Conservation (phyloP, 2,329 filamentous ascomycete genomes). For the Chaetomiaceae sp. region DNA sequence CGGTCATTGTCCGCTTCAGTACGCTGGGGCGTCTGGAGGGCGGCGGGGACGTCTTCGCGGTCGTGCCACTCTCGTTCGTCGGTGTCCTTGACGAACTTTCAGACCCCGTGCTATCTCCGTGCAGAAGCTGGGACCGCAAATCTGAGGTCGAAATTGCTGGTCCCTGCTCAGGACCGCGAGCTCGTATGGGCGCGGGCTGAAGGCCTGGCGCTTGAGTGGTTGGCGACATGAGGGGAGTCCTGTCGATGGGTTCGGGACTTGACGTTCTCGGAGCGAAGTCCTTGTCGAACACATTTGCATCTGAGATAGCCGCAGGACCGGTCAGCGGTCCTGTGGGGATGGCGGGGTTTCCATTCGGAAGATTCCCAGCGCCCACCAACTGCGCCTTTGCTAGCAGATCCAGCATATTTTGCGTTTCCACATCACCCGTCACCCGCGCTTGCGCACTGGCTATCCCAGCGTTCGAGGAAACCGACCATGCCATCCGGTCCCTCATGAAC, state of each 20-base stretch:
- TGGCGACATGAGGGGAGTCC: slow-evolving; percentile 35
- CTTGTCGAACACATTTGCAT: slow-evolving; percentile 79
- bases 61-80: slow-evolving; percentile 53
- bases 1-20: slow-evolving; percentile 84
- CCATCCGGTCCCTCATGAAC: slow-evolving; percentile 90
- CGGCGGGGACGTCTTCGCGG: slow-evolving; percentile 50
- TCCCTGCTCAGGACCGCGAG: background rate
- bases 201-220: slow-evolving; percentile 19
- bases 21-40: slow-evolving; percentile 56
- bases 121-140: slow-evolving; percentile 15
- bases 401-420: slow-evolving; percentile 85
- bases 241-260: slow-evolving; percentile 45
- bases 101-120: slow-evolving; percentile 34
- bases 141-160: background rate
- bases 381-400: slow-evolving; percentile 81
- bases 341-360: slow-evolving; percentile 45
- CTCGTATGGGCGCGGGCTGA: slow-evolving; percentile 2
- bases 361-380: slow-evolving; percentile 64
- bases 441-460: slow-evolving; percentile 78
- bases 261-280: slow-evolving; percentile 60
- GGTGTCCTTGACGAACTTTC: slow-evolving; percentile 50
- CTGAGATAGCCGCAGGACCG: slow-evolving; percentile 69
- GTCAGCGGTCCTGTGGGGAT: slow-evolving; percentile 63
- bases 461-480: slow-evolving; percentile 67
- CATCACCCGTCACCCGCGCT: slow-evolving; percentile 74